Evolutionary conservation across 768 basidiomycete species (phyloP).

Genomic region (Serendipita sp.): DNA sequence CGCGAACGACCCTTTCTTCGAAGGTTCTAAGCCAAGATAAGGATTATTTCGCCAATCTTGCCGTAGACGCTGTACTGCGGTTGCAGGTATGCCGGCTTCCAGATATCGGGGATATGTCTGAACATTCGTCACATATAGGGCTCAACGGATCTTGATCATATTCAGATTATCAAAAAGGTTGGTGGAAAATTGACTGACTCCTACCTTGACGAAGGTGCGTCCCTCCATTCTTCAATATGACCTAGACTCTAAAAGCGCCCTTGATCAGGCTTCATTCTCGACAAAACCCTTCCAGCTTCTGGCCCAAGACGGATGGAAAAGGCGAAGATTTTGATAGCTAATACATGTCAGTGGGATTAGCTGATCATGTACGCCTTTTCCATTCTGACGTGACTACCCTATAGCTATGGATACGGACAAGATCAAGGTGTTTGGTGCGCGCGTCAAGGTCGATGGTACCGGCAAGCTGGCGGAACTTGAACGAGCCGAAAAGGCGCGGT

Average conservation of each 20-base stretch:
- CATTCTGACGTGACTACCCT: constrained; percentile 3
- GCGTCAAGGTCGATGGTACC: constrained; percentile 89
- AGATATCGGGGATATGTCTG: background rate
- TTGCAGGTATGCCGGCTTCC: constrained; percentile 48
- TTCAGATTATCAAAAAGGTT: constrained; percentile 99
- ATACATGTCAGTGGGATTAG: no score
- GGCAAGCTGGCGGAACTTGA: constrained; percentile 97
- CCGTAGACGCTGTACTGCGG: constrained; percentile 89
- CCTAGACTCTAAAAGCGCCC: background rate
- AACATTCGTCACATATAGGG: constrained; percentile 35
- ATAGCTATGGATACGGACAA: constrained; percentile 99
- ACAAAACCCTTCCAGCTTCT: constrained; percentile 88
- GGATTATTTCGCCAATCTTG: constrained; percentile 93
- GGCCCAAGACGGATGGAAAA: constrained; percentile 91
- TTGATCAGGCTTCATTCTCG: constrained; percentile 85
- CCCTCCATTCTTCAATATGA: background rate
- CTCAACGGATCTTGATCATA: constrained; percentile 91
- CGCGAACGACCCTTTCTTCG: constrained; percentile 84
- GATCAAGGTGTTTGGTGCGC: constrained; percentile 96
- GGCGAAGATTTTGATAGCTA: constrained; percentile 90
- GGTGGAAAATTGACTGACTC: constrained; percentile 97
- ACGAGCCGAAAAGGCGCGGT: constrained; percentile 74
- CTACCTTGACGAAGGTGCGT: constrained; percentile 85
- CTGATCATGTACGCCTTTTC: constrained; percentile 47
- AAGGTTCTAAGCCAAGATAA: constrained; percentile 97